Evolutionary conservation across 306 rosid species (phyloP).

Genomic region (Echinosophora koreensis): DNA sequence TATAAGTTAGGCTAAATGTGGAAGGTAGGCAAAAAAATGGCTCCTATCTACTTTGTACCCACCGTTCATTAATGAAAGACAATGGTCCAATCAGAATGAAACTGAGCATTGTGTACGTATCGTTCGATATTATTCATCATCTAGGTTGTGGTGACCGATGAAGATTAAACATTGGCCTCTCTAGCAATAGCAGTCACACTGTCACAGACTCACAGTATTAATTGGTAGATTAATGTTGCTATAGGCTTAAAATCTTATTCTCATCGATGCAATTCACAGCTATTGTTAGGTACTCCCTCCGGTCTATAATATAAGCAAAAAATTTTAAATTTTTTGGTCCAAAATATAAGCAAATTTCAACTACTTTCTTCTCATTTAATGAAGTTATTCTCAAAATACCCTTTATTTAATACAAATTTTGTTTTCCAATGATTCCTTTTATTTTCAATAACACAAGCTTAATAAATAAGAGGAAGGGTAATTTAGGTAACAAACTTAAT

Average conservation of each 20-base stretch:
- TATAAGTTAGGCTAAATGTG: constrained; percentile 23
- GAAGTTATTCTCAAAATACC: too few relatives aligned
- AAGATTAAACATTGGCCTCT: neutral
- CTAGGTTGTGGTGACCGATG: neutral
- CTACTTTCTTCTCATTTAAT: too few relatives aligned
- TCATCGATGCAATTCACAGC: neutral
- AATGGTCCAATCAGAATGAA: neutral
- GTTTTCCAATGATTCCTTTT: too few relatives aligned
- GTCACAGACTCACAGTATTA: neutral
- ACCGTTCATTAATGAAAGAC: neutral
- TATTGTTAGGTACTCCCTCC: constrained; percentile 23
- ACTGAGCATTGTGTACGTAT: neutral
- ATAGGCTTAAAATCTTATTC: neutral
- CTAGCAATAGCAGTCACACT: neutral
- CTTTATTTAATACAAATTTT: too few relatives aligned
- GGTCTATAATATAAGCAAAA: too few relatives aligned
- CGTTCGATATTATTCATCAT: neutral
- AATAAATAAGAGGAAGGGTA: too few relatives aligned
- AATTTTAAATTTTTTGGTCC: too few relatives aligned
- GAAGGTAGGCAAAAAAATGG: neutral
- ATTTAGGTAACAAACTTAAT: too few relatives aligned
- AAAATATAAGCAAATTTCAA: too few relatives aligned
- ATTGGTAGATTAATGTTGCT: neutral
- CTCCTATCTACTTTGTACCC: neutral
- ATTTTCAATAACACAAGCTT: too few relatives aligned